These are phyloP conservation scores for Aspergillus ochraceus DNA, from an alignment of 2,329 filamentous ascomycete genomes.

Conservation along the genomic window DNA sequence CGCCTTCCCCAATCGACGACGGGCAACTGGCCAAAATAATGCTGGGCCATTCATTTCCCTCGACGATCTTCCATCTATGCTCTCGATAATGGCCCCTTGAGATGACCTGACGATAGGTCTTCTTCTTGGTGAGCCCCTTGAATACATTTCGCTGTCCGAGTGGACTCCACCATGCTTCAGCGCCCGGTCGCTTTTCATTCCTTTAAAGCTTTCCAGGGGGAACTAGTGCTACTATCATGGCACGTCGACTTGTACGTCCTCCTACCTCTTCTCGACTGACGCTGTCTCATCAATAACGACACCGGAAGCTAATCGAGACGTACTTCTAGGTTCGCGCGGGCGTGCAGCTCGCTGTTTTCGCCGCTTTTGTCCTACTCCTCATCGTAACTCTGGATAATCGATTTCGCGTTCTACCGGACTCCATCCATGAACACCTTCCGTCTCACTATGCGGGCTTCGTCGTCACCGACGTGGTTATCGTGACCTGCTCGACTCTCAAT, in stretches of 20 bases:
- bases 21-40: not conserved
- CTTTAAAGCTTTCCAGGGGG: conserved; percentile 31
- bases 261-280: not conserved
- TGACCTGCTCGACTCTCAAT: conserved; percentile 73
- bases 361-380: conserved; percentile 66
- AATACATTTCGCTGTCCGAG: conserved; percentile 12
- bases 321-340: conserved; percentile 59
- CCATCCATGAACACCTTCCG: conserved; percentile 84
- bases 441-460: conserved; percentile 80
- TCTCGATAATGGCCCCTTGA: conserved; percentile 24
- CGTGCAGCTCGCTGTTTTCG: conserved; percentile 70
- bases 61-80: not conserved
- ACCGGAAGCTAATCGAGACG: conserved; percentile 7
- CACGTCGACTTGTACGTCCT: conserved; percentile 43
- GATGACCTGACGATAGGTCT: conserved; percentile 30
- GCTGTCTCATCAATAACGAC: not conserved
- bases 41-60: not conserved
- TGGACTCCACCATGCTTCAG: conserved; percentile 34
- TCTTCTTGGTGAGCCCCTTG: conserved; percentile 25
- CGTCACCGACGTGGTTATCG: conserved; percentile 80
- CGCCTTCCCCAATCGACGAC: conserved; percentile 1
- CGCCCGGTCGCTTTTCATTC: conserved; percentile 26
- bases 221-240: conserved; percentile 35
- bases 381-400: conserved; percentile 83
- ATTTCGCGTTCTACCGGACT: conserved; percentile 80